phyloP scores from a whole-genome alignment of 768 basidiomycete species.

The Cyclocybe cylindracea region DNA sequence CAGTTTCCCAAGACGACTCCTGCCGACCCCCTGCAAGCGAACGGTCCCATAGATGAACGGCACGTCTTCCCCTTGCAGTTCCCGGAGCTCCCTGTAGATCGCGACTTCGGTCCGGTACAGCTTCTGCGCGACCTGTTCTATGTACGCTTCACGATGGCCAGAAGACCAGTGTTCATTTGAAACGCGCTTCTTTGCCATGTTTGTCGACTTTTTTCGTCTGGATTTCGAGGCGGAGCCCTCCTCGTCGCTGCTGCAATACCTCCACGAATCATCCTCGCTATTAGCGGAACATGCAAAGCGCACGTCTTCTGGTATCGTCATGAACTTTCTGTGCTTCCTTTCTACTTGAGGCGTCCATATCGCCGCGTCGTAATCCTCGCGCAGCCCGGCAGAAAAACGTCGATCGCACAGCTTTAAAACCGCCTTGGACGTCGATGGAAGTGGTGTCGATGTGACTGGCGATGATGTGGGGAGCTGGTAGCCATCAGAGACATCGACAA shows the following conservation, averaged over 20 bases:
- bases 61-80: constrained; percentile 10
- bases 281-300: no score
- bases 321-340: constrained; percentile 2
- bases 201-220: neutral
- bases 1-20: neutral
- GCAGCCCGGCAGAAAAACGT: constrained; percentile 10
- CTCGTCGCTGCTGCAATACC: constrained; percentile 1
- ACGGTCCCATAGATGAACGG: constrained; percentile 14
- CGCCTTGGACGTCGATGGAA: neutral
- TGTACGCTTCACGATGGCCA: constrained; percentile 16
- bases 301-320: constrained; percentile 5
- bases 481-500: constrained; percentile 6
- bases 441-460: neutral
- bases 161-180: constrained; percentile 3
- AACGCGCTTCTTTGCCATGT: neutral
- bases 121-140: constrained; percentile 9
- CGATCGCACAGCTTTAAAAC: constrained; percentile 16
- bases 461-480: neutral
- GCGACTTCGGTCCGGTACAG: constrained; percentile 10
- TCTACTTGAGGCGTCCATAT: constrained; percentile 15
- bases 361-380: constrained; percentile 10
- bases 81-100: constrained; percentile 8
- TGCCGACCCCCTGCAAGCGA: neutral
- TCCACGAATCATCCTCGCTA: no score
- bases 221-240: neutral